Conservation (phyloP, 1,284 basidiomycete genomes). For the Sanguinoderma infundibulare region DNA sequence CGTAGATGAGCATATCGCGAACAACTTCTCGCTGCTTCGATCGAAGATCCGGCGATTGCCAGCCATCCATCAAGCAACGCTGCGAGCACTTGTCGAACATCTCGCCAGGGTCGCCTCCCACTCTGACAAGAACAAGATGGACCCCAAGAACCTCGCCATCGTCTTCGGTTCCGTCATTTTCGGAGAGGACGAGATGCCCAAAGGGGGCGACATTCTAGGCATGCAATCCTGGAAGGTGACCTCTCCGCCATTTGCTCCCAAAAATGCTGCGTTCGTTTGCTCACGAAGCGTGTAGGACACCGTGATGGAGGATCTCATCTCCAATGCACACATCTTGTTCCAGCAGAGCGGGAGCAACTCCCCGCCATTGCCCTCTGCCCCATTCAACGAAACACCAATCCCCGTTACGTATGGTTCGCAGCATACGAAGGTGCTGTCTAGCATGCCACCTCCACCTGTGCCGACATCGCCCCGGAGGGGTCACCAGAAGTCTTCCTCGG, state of each 20-base stretch:
- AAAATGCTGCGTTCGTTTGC: slow-evolving; percentile 2
- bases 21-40: slow-evolving; percentile 75
- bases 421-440: slow-evolving; percentile 54
- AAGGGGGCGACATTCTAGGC: slow-evolving; percentile 72
- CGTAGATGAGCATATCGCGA: slow-evolving; percentile 72
- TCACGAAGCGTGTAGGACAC: slow-evolving; percentile 62
- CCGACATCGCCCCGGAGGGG: slow-evolving; percentile 19
- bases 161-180: slow-evolving; percentile 88
- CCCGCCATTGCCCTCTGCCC: slow-evolving; percentile 71
- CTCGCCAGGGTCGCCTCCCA: slow-evolving; percentile 77
- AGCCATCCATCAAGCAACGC: slow-evolving; percentile 86
- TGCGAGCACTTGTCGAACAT: slow-evolving; percentile 89
- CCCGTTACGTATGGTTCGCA: slow-evolving; percentile 68
- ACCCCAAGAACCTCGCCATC: slow-evolving; percentile 86
- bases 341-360: slow-evolving; percentile 48
- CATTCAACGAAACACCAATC: slow-evolving; percentile 59
- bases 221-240: slow-evolving; percentile 75
- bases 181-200: slow-evolving; percentile 86
- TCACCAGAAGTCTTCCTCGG: slow-evolving; percentile 9
- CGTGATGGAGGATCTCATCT: slow-evolving; percentile 87
- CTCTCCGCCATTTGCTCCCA: background rate
- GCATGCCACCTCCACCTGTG: slow-evolving; percentile 15
- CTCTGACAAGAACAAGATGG: slow-evolving; percentile 91
- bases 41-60: slow-evolving; percentile 86
- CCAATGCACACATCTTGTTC: slow-evolving; percentile 65